Percentiles rank a stretch among this genome's conserved stretches.
Evolutionary conservation across 2,329 filamentous ascomycete species (phyloP).

Genomic region (Alternaria metachromatica): DNA sequence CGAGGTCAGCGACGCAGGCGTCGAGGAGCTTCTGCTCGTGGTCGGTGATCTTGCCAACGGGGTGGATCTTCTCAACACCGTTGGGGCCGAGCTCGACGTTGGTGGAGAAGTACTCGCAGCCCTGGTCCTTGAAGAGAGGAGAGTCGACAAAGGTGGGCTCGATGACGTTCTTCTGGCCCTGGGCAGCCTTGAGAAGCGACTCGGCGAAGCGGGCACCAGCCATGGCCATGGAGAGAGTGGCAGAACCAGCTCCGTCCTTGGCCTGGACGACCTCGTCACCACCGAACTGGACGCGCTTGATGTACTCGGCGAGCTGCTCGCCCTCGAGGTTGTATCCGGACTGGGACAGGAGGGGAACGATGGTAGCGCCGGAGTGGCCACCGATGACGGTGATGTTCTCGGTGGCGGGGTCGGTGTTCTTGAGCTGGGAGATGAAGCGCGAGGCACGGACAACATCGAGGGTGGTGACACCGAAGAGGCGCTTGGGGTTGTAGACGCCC

Average conservation of each 20-base stretch:
- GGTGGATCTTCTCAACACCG: constrained; percentile 92
- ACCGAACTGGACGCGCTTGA: constrained; percentile 97
- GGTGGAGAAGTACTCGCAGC: constrained; percentile 95
- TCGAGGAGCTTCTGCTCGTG: constrained; percentile 90
- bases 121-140: constrained; percentile 98
- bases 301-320: constrained; percentile 74
- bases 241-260: constrained; percentile 96
- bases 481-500: constrained; percentile 99
- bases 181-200: constrained; percentile 87
- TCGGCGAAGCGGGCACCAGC: constrained; percentile 87
- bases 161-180: constrained; percentile 92
- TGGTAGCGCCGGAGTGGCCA: constrained; percentile 97
- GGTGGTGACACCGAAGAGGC: constrained; percentile 98
- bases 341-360: constrained; percentile 97
- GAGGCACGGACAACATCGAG: constrained; percentile 97
- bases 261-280: constrained; percentile 99
- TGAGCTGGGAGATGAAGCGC: constrained; percentile 96
- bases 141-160: constrained; percentile 98
- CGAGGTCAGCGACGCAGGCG: constrained; percentile 80
- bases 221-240: constrained; percentile 98
- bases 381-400: constrained; percentile 97
- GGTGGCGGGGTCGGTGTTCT: constrained; percentile 85
- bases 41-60: constrained; percentile 82
- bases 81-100: constrained; percentile 95
- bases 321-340: constrained; percentile 85